phyloP scores from a whole-genome alignment of 805 yeast species.

The Candida germanica region DNA sequence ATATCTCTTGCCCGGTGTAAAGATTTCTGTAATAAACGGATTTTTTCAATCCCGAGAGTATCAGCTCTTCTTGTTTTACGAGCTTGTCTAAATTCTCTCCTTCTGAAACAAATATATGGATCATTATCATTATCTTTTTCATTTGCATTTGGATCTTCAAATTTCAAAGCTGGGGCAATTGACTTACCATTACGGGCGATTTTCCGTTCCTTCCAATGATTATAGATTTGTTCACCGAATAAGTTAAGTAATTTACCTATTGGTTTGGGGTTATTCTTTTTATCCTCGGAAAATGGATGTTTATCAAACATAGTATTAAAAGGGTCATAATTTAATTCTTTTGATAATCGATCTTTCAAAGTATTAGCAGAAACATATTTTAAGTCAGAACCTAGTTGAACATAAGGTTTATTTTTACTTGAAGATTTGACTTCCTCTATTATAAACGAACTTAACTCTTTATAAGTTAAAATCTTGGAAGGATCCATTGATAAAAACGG shows the following conservation, averaged over 20 bases:
- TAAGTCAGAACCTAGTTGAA: slow-evolving; percentile 26
- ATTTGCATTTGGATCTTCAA: slow-evolving; percentile 70
- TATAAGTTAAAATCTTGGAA: slow-evolving; percentile 62
- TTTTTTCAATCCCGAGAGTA: slow-evolving; percentile 80
- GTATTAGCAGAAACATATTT: slow-evolving; percentile 50
- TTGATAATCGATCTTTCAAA: slow-evolving; percentile 55
- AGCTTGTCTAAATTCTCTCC: slow-evolving; percentile 92
- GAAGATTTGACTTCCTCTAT: slow-evolving; percentile 31
- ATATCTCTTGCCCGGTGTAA: slow-evolving; percentile 72
- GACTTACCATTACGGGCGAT: slow-evolving; percentile 65
- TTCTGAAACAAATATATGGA: slow-evolving; percentile 92
- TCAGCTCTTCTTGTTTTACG: slow-evolving; percentile 96
- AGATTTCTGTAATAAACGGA: slow-evolving; percentile 70
- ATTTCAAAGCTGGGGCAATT: slow-evolving; percentile 71
- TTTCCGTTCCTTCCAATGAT: slow-evolving; percentile 79
- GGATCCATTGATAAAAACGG: slow-evolving; percentile 90
- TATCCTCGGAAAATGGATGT: slow-evolving; percentile 21
- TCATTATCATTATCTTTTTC: slow-evolving; percentile 86
- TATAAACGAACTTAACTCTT: slow-evolving; percentile 59
- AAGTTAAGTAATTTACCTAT: slow-evolving; percentile 46
- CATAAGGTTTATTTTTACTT: slow-evolving; percentile 23
- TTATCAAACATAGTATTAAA: slow-evolving; percentile 61
- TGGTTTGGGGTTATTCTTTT: slow-evolving; percentile 33
- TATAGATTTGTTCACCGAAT: slow-evolving; percentile 68
- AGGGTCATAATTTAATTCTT: slow-evolving; percentile 52